Evolutionary conservation across 169 alveolate species (phyloP).

Genomic region (Plasmodium sp.): DNA sequence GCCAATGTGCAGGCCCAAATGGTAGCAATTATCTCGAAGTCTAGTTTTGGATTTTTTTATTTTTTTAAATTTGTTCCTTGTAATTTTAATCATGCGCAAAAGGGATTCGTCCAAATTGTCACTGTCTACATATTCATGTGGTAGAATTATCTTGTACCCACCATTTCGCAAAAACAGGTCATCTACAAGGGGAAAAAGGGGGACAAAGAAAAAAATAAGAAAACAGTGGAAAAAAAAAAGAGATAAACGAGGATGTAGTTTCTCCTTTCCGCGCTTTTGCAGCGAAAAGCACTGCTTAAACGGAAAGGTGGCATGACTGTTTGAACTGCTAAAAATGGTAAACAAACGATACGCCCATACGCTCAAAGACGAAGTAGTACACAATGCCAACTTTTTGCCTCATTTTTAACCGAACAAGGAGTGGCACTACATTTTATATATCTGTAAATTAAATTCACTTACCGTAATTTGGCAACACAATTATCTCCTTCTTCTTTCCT

Average conservation of each 20-base stretch:
- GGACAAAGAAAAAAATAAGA: not conserved
- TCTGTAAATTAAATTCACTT: not conserved
- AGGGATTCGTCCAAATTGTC: not conserved
- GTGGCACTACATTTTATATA: not conserved
- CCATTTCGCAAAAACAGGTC: conserved; percentile 1
- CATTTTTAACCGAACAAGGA: not conserved
- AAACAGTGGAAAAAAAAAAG: not conserved
- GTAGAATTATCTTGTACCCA: not conserved
- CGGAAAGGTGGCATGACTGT: not conserved
- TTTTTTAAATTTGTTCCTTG: conserved; percentile 24
- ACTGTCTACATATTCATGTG: not conserved
- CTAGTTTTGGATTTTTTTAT: conserved; percentile 24
- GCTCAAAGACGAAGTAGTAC: not conserved
- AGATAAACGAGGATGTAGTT: not conserved
- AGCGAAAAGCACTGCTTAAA: not conserved
- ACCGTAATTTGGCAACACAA: conserved; percentile 7
- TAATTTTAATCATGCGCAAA: conserved; percentile 14
- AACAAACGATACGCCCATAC: not conserved
- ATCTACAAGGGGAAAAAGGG: conserved; percentile 14
- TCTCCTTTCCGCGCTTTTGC: not conserved
- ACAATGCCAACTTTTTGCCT: not conserved
- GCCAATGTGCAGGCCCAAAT: not conserved
- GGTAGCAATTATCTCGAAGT: conserved; percentile 24
- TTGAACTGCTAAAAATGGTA: not conserved
- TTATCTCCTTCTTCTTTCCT: conserved; percentile 4